phyloP scores from a whole-genome alignment of 305 asterid genomes.

The Stenogyne calaminthoides region DNA sequence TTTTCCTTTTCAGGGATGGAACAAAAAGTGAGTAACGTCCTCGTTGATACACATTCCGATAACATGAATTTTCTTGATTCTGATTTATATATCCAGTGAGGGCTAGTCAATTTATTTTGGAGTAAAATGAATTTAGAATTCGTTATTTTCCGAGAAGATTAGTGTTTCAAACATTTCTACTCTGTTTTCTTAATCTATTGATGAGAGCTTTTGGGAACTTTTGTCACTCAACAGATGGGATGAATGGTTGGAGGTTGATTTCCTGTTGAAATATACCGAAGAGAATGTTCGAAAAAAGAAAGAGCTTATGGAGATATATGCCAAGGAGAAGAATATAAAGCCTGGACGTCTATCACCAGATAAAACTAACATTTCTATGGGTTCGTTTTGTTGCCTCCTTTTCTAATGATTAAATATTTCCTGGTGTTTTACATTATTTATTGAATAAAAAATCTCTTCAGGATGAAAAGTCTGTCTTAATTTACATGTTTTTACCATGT shows the following conservation, averaged over 20 bases:
- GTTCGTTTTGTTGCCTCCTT: slow-evolving; percentile 38
- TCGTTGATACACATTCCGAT: slow-evolving; percentile 28
- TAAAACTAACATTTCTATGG: slow-evolving; percentile 45
- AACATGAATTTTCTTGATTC: slow-evolving; percentile 23
- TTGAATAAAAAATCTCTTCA: background rate
- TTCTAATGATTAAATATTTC: background rate
- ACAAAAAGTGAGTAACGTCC: slow-evolving; percentile 57
- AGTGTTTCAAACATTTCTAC: slow-evolving; percentile 14
- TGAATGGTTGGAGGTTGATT: slow-evolving; percentile 68
- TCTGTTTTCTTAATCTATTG: background rate
- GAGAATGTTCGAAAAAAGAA: slow-evolving; percentile 58
- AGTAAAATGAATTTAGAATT: slow-evolving; percentile 3
- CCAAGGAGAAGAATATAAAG: slow-evolving; percentile 45
- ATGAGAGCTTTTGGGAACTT: slow-evolving; percentile 10
- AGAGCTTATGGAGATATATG: slow-evolving; percentile 47
- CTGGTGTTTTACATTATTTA: background rate
- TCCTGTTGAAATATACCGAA: slow-evolving; percentile 61
- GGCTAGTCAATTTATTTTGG: slow-evolving; percentile 3
- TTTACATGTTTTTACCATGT: background rate
- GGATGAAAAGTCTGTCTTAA: slow-evolving; percentile 4
- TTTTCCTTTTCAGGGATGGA: slow-evolving; percentile 80
- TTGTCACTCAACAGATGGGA: slow-evolving; percentile 69
- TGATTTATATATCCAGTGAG: slow-evolving; percentile 21
- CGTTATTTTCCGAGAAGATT: slow-evolving; percentile 4
- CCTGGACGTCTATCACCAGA: slow-evolving; percentile 43